Evolutionary conservation across 805 yeast genomes (phyloP).

Genomic region (Metschnikowia sp.): DNA sequence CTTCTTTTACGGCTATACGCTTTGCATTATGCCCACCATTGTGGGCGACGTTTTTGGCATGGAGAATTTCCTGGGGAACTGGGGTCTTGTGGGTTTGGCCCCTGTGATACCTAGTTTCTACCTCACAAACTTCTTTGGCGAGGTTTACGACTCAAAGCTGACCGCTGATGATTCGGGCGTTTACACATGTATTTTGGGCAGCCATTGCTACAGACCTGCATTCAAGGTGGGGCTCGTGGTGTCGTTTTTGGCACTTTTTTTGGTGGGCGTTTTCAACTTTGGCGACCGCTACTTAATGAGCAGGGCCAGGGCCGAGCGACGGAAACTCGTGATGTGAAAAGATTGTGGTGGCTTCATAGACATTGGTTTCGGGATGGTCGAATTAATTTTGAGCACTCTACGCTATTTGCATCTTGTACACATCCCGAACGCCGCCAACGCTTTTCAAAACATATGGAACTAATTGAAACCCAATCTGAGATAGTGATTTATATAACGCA

Average conservation of each 20-base stretch:
- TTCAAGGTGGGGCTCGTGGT: slow-evolving; percentile 37
- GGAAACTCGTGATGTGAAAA: not conserved
- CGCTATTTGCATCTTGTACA: too few species aligned
- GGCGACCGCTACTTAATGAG: slow-evolving; percentile 9
- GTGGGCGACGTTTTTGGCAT: slow-evolving; percentile 75
- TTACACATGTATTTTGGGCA: slow-evolving; percentile 30
- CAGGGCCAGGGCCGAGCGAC: slow-evolving; percentile 3
- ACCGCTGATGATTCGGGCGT: slow-evolving; percentile 11
- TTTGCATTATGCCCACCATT: slow-evolving; percentile 72
- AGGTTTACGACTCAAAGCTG: slow-evolving; percentile 51
- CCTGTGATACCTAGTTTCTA: slow-evolving; percentile 61
- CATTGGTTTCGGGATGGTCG: too few species aligned
- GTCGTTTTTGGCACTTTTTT: slow-evolving; percentile 25
- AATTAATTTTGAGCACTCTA: too few species aligned
- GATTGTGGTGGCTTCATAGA: too few species aligned
- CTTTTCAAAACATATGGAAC: too few species aligned
- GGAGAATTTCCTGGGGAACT: slow-evolving; percentile 60
- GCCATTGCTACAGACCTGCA: slow-evolving; percentile 35
- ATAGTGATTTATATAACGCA: too few species aligned
- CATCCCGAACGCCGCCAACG: too few species aligned
- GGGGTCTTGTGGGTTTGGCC: slow-evolving; percentile 69
- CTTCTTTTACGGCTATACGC: slow-evolving; percentile 67
- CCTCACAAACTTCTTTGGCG: slow-evolving; percentile 62
- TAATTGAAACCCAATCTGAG: too few species aligned
- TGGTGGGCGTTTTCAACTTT: slow-evolving; percentile 16